Percentiles rank a stretch among this genome's conserved stretches.
phyloP scores from a whole-genome alignment of 176 grass and related monocot species.

The Juncus inflexus region DNA sequence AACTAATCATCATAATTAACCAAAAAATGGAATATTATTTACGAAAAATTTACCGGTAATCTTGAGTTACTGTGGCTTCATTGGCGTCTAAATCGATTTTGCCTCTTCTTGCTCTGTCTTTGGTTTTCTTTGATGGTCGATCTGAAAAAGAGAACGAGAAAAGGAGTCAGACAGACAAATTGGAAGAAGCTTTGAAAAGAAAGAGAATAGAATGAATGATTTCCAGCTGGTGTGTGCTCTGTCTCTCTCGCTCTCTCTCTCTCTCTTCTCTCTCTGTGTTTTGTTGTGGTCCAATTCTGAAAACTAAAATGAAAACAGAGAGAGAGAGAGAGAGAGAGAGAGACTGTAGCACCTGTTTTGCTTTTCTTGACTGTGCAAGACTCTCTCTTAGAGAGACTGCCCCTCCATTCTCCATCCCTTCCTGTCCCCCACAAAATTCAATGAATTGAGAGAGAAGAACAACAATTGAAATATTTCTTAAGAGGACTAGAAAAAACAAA shows the following conservation, averaged over 20 bases:
- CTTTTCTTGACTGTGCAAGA: constrained; percentile 80
- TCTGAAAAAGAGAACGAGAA: constrained; percentile 33
- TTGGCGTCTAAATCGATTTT: constrained; percentile 87
- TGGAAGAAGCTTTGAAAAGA: constrained; percentile 15
- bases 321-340: constrained; percentile 14
- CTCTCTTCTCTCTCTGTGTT: neutral
- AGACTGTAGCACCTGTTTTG: constrained; percentile 60
- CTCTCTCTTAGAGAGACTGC: constrained; percentile 73
- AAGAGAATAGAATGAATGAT: constrained; percentile 1
- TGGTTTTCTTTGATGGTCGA: constrained; percentile 50
- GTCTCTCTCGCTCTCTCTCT: constrained; percentile 3
- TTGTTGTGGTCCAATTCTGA: constrained; percentile 25
- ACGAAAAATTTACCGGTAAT: constrained; percentile 51
- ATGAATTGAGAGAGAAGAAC: constrained; percentile 12
- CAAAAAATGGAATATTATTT: constrained; percentile 5
- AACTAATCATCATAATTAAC: constrained; percentile 6
- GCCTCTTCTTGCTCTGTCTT: constrained; percentile 50
- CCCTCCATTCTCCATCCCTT: constrained; percentile 71
- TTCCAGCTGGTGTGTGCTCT: constrained; percentile 7
- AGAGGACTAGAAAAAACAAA: constrained; percentile 33
- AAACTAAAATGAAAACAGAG: neutral
- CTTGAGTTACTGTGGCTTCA: constrained; percentile 78
- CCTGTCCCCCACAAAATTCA: constrained; percentile 33
- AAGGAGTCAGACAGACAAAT: constrained; percentile 23
- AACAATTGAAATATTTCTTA: constrained; percentile 13